phyloP scores from a whole-genome alignment of 805 yeast genomes.

The Cyberlindnera samutprakarnensis region DNA sequence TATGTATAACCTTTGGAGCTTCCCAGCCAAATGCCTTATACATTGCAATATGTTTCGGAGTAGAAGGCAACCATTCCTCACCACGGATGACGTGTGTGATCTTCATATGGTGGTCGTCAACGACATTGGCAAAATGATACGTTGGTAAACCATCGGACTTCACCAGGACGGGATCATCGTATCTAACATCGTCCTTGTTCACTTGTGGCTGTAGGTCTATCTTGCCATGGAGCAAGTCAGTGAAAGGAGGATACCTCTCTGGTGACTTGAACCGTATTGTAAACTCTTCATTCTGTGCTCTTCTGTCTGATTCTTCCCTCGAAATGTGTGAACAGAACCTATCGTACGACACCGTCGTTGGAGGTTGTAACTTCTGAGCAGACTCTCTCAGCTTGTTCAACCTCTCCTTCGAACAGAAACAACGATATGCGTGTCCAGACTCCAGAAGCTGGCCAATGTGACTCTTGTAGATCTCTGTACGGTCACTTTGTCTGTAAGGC shows the following conservation, averaged over 20 bases:
- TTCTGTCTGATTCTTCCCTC: slow-evolving; percentile 31
- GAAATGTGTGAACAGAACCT: slow-evolving; percentile 57
- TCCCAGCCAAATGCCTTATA: slow-evolving; percentile 83
- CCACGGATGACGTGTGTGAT: slow-evolving; percentile 95
- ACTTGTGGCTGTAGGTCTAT: slow-evolving; percentile 74
- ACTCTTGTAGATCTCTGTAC: slow-evolving; percentile 56
- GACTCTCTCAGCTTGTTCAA: slow-evolving; percentile 59
- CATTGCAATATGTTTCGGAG: slow-evolving; percentile 87
- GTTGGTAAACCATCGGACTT: slow-evolving; percentile 97
- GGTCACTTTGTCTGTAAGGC: slow-evolving; percentile 81
- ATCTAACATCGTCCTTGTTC: slow-evolving; percentile 62
- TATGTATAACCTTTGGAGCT: slow-evolving; percentile 78
- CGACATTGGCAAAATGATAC: slow-evolving; percentile 91
- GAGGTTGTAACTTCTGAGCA: slow-evolving; percentile 72
- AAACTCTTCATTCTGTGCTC: slow-evolving; percentile 28
- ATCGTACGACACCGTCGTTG: slow-evolving; percentile 89
- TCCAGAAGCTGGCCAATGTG: slow-evolving; percentile 52
- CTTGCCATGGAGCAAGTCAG: slow-evolving; percentile 72
- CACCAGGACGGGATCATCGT: slow-evolving; percentile 81
- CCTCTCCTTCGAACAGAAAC: slow-evolving; percentile 80
- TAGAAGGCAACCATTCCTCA: slow-evolving; percentile 96
- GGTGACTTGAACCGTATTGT: slow-evolving; percentile 80
- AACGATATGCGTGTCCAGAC: slow-evolving; percentile 72
- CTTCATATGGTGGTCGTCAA: slow-evolving; percentile 90
- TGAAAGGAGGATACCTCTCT: slow-evolving; percentile 52